Evolutionary conservation across 2,329 filamentous ascomycete genomes (phyloP), one percentile per base, ranked within the genome.

Genomic region (Ceratocystis destructans): DNA sequence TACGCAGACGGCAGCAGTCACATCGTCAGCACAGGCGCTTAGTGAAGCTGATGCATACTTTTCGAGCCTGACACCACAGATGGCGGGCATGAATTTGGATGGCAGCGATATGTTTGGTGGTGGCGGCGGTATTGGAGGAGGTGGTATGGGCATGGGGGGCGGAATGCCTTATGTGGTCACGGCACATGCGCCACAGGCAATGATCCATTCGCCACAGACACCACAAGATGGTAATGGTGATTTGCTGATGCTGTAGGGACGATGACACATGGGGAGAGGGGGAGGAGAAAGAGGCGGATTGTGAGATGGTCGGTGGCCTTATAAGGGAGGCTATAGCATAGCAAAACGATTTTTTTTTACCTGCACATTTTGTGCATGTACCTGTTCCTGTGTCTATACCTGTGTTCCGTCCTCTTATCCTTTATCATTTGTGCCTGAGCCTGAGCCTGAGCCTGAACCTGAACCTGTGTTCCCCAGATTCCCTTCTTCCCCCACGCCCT

Each of bases 41-140:
- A 88, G 82, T 72, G 91, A 94, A 65, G 93, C 92, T 8, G 93
- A 96, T 72, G 85, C 87, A 17, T 96, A 96, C 76, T 97, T 96
- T 75, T 86, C 88, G 17, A 87, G 85, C 57, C 80, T 91, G n/a
- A 86, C 87, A 1, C 83, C 87, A 73, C 86, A 89, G 73, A 88
- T 91, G 86, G 84, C 83, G 3, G 81, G 83, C 17, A 84, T 92
- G 83, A 80, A 82, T 67, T 79, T 91, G 67, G 83, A 87, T 61
- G 79, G 80, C 66, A 79, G 85, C 59, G 86, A 87, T 70, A 83
- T 83, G 15, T 87, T 87, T 73, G 85, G 84, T 22, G 84, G 83
- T 62, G 81, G 79, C 41, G 79, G 79, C 25, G 22, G 17, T 5
- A 17, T 12, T 28, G 20, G n/a, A 1, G 53, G 53, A 1, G 53